Evolutionary conservation across 768 basidiomycete species (phyloP), one percentile per base, ranked within the genome.

Genomic region (Mycena galericulata): DNA sequence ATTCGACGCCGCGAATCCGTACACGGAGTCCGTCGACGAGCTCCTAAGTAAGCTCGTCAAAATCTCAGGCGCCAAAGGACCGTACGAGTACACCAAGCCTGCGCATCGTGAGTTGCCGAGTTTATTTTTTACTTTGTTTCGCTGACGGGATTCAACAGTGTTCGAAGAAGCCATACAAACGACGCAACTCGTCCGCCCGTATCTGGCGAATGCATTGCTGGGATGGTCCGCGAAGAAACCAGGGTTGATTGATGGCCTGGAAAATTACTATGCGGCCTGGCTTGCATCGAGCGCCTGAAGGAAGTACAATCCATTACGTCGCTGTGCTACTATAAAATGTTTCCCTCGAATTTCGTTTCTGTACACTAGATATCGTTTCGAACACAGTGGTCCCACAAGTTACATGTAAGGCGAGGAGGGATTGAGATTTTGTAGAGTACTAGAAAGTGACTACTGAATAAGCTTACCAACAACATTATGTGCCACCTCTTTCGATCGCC

Each of bases 161-260:
- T 83, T 77, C 65, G 83, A 84, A 65, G 72, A 67, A 2, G 82
- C 82, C 1, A 40, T 82, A 38, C 55, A 64, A 3, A 76, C 80
- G 11, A 81, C 79, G 3, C 47, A 66, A 2, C 67, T 81, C 18
- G 40, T 81, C 0, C 78, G 84, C 0, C 82, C 80, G 11, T 80
- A 82, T 57, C 75, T 84, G 6, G 85, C 79, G 1, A 76, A 83
- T 17, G 75, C 82, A 0, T 71, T 86, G 47, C 75, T 84, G 1
- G 85, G 82, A 2, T 86, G 86, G 85, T 68, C 71, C 14, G 82
- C 83, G 1, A 78, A 75, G 60, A 86, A 84, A 72, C 71, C 78
- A 40, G 78, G 83, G 2, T 56, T 86, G 17, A 75, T 83, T 4
- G 85, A 87, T 65, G 82, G 84, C 4, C 70, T 87, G 34, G 78